Evolutionary conservation across 192 early-diverging fungal genomes (phyloP).

Genomic region (Paraglomus brasilianum): DNA sequence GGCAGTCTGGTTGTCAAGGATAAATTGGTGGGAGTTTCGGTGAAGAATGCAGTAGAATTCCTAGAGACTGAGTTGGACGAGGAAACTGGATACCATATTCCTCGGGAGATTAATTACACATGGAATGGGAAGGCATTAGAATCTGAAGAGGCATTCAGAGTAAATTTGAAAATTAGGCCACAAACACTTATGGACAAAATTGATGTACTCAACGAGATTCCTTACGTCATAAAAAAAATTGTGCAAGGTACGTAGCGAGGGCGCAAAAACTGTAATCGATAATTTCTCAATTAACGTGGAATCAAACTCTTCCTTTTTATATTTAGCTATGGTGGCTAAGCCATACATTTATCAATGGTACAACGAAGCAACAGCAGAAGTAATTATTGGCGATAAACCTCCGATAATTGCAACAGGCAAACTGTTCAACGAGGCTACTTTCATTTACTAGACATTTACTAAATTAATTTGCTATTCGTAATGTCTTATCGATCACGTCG

Average conservation of each 20-base stretch:
- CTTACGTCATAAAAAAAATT: slow-evolving; percentile 84
- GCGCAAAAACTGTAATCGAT: neutral
- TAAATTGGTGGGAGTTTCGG: slow-evolving; percentile 70
- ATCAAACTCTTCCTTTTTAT: neutral
- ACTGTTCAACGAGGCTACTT: slow-evolving; percentile 82
- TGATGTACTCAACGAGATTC: slow-evolving; percentile 88
- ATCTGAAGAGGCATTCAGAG: slow-evolving; percentile 61
- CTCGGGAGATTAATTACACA: slow-evolving; percentile 67
- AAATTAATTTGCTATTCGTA: neutral
- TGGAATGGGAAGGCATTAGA: slow-evolving; percentile 78
- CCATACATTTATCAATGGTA: slow-evolving; percentile 95
- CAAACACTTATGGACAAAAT: slow-evolving; percentile 75
- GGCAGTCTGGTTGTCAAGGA: slow-evolving; percentile 68
- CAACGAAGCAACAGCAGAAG: slow-evolving; percentile 67
- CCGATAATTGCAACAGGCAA: slow-evolving; percentile 57
- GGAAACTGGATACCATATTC: slow-evolving; percentile 85
- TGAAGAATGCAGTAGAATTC: slow-evolving; percentile 69
- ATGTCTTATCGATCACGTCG: neutral
- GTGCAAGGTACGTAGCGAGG: slow-evolving; percentile 58
- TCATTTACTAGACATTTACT: slow-evolving; percentile 49
- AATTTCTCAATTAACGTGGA: neutral
- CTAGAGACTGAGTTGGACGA: slow-evolving; percentile 61
- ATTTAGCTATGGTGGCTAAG: slow-evolving; percentile 77
- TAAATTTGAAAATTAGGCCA: slow-evolving; percentile 63
- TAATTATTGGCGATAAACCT: slow-evolving; percentile 74